These are phyloP conservation scores for Vaccinium darrowii DNA, from an alignment of 148 eudicot genomes.

Conservation along the genomic window DNA sequence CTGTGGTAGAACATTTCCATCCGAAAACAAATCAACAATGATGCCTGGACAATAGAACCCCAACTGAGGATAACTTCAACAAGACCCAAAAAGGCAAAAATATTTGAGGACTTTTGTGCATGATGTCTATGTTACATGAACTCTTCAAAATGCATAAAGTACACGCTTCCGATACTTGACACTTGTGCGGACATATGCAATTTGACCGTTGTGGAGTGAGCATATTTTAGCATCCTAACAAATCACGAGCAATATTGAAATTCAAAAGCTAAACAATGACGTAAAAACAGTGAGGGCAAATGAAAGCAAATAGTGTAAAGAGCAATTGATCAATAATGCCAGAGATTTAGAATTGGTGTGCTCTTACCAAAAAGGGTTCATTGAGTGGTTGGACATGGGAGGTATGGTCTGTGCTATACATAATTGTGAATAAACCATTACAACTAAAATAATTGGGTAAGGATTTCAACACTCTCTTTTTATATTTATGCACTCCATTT, in stretches of 20 bases:
- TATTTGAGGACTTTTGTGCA: not conserved
- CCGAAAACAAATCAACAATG: conserved; percentile 72
- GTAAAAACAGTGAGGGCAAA: not conserved
- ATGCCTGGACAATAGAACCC: conserved; percentile 45
- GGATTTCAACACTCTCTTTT: too few relatives aligned
- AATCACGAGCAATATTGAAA: not conserved
- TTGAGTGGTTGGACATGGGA: not conserved
- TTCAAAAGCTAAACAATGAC: not conserved
- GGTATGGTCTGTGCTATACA: not conserved
- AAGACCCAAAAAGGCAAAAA: not conserved
- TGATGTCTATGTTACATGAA: not conserved
- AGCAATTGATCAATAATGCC: not conserved
- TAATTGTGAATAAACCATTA: not conserved
- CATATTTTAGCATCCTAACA: not conserved
- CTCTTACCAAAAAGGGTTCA: not conserved
- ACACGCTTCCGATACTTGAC: not conserved
- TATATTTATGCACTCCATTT: too few relatives aligned
- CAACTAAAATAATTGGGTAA: not conserved
- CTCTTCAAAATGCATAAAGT: not conserved
- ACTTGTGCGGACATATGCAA: not conserved
- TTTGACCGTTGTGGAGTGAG: not conserved
- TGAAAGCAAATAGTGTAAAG: not conserved
- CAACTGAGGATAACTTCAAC: conserved; percentile 1
- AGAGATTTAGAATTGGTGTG: not conserved
- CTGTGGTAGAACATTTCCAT: conserved; percentile 69